Percentiles rank a stretch among this genome's conserved stretches.
phyloP scores from a whole-genome alignment of 2,329 filamentous ascomycete genomes.

The Zymoseptoria brevis region DNA sequence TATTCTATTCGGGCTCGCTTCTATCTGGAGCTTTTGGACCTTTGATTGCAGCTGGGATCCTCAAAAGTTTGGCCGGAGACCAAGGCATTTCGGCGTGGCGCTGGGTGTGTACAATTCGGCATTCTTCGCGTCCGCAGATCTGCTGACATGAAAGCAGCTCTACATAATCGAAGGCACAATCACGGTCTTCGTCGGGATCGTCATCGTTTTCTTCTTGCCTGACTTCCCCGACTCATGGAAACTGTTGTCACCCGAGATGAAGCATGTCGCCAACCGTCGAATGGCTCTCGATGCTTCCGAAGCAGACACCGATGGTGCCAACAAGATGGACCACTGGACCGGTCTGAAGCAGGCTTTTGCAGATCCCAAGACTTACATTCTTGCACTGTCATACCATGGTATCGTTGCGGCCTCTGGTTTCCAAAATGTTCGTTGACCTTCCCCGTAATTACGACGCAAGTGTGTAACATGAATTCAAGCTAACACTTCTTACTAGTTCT shows the following conservation, averaged over 20 bases:
- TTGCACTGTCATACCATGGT: conserved; percentile 42
- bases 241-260: conserved; percentile 37
- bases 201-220: conserved; percentile 34
- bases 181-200: conserved; percentile 20
- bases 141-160: conserved; percentile 46
- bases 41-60: conserved; percentile 53
- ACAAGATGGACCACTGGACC: conserved; percentile 41
- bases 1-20: conserved; percentile 60
- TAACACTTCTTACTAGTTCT: conserved; percentile 25
- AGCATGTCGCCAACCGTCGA: conserved; percentile 40
- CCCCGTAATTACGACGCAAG: too few species aligned
- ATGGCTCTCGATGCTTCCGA: conserved; percentile 46
- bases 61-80: conserved; percentile 53
- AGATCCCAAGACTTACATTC: conserved; percentile 43
- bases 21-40: conserved; percentile 67
- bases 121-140: neutral
- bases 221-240: conserved; percentile 42
- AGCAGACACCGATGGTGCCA: conserved; percentile 42
- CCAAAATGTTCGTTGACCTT: too few species aligned
- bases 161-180: conserved; percentile 33
- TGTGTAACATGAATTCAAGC: too few species aligned
- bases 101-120: conserved; percentile 12
- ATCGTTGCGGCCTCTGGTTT: conserved; percentile 45
- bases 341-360: conserved; percentile 46
- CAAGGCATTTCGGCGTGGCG: conserved; percentile 53